A percentile compares a stretch with the other conserved stretches of the same genome.
These are phyloP conservation scores for Edaphochlamys debaryana DNA, from an alignment of 139 green algal genomes.

Conservation along the genomic window DNA sequence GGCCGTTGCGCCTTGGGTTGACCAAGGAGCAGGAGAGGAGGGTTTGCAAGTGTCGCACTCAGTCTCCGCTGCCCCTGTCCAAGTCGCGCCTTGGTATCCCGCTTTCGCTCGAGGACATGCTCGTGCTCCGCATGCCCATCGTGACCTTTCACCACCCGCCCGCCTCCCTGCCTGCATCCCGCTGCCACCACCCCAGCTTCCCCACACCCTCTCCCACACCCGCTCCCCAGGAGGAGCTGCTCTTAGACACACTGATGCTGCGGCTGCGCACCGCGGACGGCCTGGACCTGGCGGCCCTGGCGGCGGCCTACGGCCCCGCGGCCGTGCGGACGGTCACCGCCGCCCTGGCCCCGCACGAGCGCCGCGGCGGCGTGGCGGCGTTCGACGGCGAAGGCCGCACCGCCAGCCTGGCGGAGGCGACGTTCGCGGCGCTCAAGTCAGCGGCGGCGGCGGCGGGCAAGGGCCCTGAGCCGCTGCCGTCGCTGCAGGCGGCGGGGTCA, in stretches of 20 bases:
- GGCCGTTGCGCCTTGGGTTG: no score
- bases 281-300: constrained; percentile 69
- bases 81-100: no score
- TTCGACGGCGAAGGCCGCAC: constrained; percentile 2
- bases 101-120: no score
- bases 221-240: constrained; percentile 73
- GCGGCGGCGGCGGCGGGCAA: neutral
- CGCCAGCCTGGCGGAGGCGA: neutral
- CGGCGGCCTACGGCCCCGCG: constrained; percentile 49
- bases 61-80: no score
- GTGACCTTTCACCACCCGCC: no score
- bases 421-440: neutral
- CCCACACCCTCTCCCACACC: no score
- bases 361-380: constrained; percentile 33
- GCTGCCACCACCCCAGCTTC: no score
- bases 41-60: no score
- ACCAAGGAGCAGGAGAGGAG: no score
- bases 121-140: no score
- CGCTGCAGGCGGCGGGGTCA: neutral
- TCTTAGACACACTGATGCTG: constrained; percentile 92
- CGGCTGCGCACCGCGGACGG: constrained; percentile 78
- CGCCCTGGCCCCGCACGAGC: constrained; percentile 49
- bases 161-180: no score
- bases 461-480: neutral
- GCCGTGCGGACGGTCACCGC: constrained; percentile 25